These are phyloP conservation scores for Fusarium cyanostomum DNA, from an alignment of 2,329 filamentous ascomycete species.

Conservation along the genomic window DNA sequence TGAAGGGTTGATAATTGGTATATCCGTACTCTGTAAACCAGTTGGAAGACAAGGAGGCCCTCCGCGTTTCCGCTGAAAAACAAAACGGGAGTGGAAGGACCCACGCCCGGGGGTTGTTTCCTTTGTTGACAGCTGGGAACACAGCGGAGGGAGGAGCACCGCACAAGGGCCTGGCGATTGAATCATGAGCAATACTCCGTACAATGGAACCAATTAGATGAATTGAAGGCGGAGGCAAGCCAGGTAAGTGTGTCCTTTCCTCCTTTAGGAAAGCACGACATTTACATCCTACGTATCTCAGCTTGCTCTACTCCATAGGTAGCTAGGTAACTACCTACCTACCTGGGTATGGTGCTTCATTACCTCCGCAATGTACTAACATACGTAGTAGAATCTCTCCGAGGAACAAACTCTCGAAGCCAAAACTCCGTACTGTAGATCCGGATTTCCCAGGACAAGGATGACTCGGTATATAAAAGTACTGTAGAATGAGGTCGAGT, in stretches of 20 bases:
- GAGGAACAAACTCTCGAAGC: too few relatives aligned
- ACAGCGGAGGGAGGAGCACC: not conserved
- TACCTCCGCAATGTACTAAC: too few relatives aligned
- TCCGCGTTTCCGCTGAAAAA: slow-evolving; percentile 23
- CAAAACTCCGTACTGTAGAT: slow-evolving; percentile 13
- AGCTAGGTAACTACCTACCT: too few relatives aligned
- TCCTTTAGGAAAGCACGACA: not conserved
- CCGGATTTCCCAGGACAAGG: slow-evolving; percentile 24
- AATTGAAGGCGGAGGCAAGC: too few relatives aligned
- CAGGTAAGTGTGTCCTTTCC: too few relatives aligned
- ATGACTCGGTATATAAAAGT: not conserved
- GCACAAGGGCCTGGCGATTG: too few relatives aligned
- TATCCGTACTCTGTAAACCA: not conserved
- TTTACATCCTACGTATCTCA: not conserved
- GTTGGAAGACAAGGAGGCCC: slow-evolving; percentile 24
- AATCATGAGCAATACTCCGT: too few relatives aligned
- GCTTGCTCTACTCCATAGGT: too few relatives aligned
- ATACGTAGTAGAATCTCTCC: too few relatives aligned
- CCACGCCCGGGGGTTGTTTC: not conserved
- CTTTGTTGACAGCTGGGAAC: slow-evolving; percentile 17
- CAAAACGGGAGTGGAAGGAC: slow-evolving; percentile 24
- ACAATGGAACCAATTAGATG: too few relatives aligned
- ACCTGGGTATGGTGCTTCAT: too few relatives aligned
- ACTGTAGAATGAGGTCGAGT: not conserved
- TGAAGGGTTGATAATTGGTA: slow-evolving; percentile 11